phyloP scores from a whole-genome alignment of 176 grass and related monocot genomes.

The Oryza nivara region DNA sequence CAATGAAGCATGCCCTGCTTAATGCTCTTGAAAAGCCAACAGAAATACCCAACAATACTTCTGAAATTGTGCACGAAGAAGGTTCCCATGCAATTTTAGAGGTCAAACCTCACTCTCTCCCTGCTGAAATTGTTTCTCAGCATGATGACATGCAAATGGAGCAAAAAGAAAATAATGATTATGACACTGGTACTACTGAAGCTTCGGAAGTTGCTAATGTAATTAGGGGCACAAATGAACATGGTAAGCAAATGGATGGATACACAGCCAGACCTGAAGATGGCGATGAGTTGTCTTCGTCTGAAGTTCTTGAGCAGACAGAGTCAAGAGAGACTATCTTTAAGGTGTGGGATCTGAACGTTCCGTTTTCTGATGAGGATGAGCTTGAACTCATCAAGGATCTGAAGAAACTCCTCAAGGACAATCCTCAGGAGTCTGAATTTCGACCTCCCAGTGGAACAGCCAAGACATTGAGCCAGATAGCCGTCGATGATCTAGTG shows the following conservation, averaged over 20 bases:
- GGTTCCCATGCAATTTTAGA: conserved; percentile 33
- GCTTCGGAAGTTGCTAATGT: conserved; percentile 20
- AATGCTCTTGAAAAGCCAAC: conserved; percentile 57
- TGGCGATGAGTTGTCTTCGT: conserved; percentile 15
- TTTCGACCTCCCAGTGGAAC: conserved; percentile 32
- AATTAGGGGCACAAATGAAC: conserved; percentile 42
- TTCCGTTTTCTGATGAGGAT: conserved; percentile 40
- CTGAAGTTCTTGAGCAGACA: conserved; percentile 31
- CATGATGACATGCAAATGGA: conserved; percentile 43
- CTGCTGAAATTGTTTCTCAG: conserved; percentile 33
- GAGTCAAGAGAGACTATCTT: conserved; percentile 65
- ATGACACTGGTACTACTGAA: conserved; percentile 40
- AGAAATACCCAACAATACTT: conserved; percentile 18
- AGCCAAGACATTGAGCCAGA: conserved; percentile 22
- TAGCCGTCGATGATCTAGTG: conserved; percentile 65
- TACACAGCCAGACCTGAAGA: conserved; percentile 25
- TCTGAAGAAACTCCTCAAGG: conserved; percentile 59
- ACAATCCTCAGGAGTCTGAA: background rate
- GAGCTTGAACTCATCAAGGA: conserved; percentile 74
- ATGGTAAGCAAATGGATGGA: conserved; percentile 33
- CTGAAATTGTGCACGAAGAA: conserved; percentile 19
- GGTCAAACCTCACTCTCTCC: background rate
- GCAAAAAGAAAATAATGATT: conserved; percentile 26
- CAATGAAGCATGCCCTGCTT: conserved; percentile 63
- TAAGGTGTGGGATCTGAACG: conserved; percentile 79